Percentiles rank a stretch among this genome's conserved stretches.
Conservation (phyloP, 257 asterid species). For the Solanum etuberosum region DNA sequence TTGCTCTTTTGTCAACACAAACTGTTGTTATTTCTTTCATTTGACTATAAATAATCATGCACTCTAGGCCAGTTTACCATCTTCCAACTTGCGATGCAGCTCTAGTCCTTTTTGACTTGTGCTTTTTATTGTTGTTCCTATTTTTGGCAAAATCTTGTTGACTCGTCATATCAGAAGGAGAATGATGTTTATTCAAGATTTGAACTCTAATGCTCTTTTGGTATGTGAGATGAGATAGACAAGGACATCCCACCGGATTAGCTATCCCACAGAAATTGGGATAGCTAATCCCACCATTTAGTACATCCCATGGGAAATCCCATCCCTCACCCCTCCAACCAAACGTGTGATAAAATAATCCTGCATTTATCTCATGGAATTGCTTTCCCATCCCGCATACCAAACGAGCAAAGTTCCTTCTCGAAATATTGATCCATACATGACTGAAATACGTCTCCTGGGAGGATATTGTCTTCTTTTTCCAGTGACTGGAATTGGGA, state of each 20-base stretch:
- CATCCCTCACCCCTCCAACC: neutral
- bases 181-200: neutral
- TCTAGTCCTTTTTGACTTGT: neutral
- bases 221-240: neutral
- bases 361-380: neutral
- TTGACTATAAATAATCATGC: neutral
- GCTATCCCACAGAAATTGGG: neutral
- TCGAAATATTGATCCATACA: neutral
- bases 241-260: neutral
- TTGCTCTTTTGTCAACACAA: neutral
- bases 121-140: neutral
- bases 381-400: neutral
- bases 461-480: neutral
- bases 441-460: neutral
- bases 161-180: neutral
- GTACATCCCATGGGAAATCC: neutral
- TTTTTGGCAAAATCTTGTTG: neutral
- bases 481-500: neutral
- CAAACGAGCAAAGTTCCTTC: neutral
- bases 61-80: neutral
- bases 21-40: neutral
- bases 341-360: neutral
- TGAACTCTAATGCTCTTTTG: neutral
- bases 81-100: neutral
- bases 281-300: neutral